A percentile compares a stretch with the other conserved stretches of the same genome.
Evolutionary conservation across 768 basidiomycete species (phyloP).

Genomic region (Vishniacozyma victoriae): DNA sequence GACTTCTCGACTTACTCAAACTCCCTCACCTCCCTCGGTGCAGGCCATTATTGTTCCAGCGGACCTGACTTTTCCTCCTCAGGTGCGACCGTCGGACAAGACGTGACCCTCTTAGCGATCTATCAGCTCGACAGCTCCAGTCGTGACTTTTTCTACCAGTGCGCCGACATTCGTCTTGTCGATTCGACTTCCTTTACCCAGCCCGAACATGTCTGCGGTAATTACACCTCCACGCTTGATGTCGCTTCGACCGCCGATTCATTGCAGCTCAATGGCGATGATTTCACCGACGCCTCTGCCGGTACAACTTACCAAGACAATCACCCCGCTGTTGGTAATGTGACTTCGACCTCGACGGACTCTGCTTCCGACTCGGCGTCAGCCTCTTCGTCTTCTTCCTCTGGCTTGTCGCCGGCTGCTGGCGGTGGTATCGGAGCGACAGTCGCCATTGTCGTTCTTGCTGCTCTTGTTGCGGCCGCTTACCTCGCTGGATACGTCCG

Average conservation of each 20-base stretch:
- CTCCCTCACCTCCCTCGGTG: conserved; percentile 11
- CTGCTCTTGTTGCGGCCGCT: background rate
- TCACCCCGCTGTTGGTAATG: background rate
- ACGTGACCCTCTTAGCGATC: conserved; percentile 19
- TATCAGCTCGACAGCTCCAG: conserved; percentile 17
- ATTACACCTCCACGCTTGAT: conserved; percentile 20
- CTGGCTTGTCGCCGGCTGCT: conserved; percentile 26
- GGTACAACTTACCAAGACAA: background rate
- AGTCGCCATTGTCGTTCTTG: conserved; percentile 38
- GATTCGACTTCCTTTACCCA: conserved; percentile 7
- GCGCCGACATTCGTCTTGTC: conserved; percentile 31
- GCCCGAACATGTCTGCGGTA: conserved; percentile 22
- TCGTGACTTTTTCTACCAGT: conserved; percentile 18
- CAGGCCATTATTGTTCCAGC: conserved; percentile 22
- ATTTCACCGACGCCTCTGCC: too few species aligned
- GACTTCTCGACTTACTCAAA: conserved; percentile 24
- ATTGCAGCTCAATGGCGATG: background rate
- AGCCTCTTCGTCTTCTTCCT: background rate
- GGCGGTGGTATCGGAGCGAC: conserved; percentile 42
- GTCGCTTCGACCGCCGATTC: conserved; percentile 11
- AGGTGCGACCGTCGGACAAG: conserved; percentile 18
- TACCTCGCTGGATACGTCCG: conserved; percentile 2
- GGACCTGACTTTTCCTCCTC: conserved; percentile 26
- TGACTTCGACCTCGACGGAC: background rate
- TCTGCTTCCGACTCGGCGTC: background rate